A percentile compares a stretch with the other conserved stretches of the same genome.
phyloP scores from a whole-genome alignment of 2,329 filamentous ascomycete genomes.

The Calonectria henricotiae region DNA sequence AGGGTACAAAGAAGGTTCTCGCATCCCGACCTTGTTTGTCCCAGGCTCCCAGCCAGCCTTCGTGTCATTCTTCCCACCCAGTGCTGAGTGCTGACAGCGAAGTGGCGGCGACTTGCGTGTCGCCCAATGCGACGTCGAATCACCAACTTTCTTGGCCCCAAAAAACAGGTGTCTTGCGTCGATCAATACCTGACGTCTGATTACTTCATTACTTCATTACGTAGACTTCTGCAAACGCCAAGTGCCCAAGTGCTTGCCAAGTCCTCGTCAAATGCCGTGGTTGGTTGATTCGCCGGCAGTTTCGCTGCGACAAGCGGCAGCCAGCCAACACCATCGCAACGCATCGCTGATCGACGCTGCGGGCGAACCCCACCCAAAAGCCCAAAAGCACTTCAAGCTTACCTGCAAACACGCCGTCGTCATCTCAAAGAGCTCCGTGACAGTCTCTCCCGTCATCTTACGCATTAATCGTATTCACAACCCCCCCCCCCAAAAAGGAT shows the following conservation, averaged over 20 bases:
- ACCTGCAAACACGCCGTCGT: no score
- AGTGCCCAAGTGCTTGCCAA: background rate
- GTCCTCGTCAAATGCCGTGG: background rate
- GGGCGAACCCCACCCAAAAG: background rate
- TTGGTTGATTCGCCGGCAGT: background rate
- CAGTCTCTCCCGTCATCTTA: background rate
- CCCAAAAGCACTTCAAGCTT: background rate
- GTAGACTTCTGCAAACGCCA: background rate
- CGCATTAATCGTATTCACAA: background rate
- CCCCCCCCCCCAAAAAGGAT: background rate
- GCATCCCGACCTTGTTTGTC: background rate
- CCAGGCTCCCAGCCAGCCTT: background rate
- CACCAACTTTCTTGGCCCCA: background rate
- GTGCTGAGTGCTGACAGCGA: background rate
- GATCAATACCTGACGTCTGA: background rate
- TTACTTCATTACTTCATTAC: background rate
- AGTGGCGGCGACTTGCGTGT: conserved; percentile 19
- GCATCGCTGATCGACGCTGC: conserved; percentile 4
- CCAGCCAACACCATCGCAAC: background rate
- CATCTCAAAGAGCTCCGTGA: no score
- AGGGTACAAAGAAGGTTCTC: background rate
- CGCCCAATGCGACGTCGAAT: background rate
- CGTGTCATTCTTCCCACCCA: background rate
- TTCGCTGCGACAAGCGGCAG: no score
- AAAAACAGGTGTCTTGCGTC: background rate